A percentile compares a stretch with the other conserved stretches of the same genome.
Evolutionary conservation across 371 early-diverging fungal genomes (phyloP).

Genomic region (Zychaea mexicana): DNA sequence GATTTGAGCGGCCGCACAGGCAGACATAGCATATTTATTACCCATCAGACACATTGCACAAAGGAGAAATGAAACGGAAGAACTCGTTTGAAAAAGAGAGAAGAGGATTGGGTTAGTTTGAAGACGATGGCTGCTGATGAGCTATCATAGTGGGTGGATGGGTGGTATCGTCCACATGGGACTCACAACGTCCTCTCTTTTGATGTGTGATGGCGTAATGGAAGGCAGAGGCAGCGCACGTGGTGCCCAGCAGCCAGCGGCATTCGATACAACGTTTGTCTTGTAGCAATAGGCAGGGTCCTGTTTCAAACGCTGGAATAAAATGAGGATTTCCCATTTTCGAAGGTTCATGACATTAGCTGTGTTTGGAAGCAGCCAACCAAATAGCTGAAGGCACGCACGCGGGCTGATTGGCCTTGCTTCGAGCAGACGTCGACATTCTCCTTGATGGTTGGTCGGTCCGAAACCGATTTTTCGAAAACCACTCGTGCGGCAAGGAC

Average conservation of each 20-base stretch:
- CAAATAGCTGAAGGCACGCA: constrained; percentile 10
- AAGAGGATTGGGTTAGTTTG: too few relatives aligned
- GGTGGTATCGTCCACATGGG: constrained; percentile 7
- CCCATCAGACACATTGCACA: too few relatives aligned
- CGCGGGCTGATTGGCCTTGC: constrained; percentile 1
- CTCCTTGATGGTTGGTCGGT: not conserved
- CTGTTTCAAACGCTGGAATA: constrained; percentile 13
- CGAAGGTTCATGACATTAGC: constrained; percentile 1
- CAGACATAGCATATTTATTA: too few relatives aligned
- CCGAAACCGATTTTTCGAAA: constrained; percentile 3
- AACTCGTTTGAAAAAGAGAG: too few relatives aligned
- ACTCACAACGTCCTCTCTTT: not conserved
- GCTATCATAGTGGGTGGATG: too few relatives aligned
- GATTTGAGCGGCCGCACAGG: too few relatives aligned
- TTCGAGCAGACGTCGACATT: not conserved
- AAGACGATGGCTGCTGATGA: too few relatives aligned
- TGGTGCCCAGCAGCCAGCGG: not conserved
- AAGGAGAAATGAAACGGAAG: too few relatives aligned
- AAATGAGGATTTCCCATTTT: constrained; percentile 9
- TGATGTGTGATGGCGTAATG: constrained; percentile 10
- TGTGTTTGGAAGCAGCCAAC: constrained; percentile 15
- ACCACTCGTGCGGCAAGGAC: not conserved
- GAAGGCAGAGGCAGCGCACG: not conserved
- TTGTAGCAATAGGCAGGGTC: constrained; percentile 4
- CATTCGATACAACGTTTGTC: not conserved